These are phyloP conservation scores for Aristolochia contorta DNA, from an alignment of 164 flowering plant species.

Conservation along the genomic window DNA sequence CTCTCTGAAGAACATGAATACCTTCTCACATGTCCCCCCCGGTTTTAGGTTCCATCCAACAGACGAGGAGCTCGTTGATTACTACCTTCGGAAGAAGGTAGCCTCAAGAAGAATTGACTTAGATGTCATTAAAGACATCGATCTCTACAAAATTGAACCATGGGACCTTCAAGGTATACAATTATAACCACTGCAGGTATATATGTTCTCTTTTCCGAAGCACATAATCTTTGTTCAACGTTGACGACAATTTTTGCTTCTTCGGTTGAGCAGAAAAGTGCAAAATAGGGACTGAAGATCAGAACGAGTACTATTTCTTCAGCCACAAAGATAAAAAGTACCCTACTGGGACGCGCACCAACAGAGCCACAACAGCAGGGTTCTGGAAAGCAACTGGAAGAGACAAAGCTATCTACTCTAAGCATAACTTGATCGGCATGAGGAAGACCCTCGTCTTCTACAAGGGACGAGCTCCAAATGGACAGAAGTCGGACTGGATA, in stretches of 20 bases:
- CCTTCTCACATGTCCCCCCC: slow-evolving; percentile 85
- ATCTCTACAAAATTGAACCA: slow-evolving; percentile 93
- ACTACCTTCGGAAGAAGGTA: slow-evolving; percentile 77
- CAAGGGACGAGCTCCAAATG: slow-evolving; percentile 93
- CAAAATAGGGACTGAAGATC: slow-evolving; percentile 76
- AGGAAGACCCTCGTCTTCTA: slow-evolving; percentile 89
- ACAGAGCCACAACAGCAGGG: slow-evolving; percentile 90
- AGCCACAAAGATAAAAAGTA: slow-evolving; percentile 99
- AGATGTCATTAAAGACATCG: slow-evolving; percentile 87
- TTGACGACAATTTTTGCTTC: neutral
- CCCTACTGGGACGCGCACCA: slow-evolving; percentile 95
- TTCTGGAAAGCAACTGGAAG: slow-evolving; percentile 99
- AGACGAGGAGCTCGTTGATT: slow-evolving; percentile 94
- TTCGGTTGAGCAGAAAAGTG: slow-evolving; percentile 49
- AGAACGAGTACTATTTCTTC: slow-evolving; percentile 86
- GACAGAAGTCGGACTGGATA: slow-evolving; percentile 92
- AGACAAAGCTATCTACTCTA: slow-evolving; percentile 78
- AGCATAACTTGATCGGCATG: slow-evolving; percentile 77
- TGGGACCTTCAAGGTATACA: slow-evolving; percentile 94
- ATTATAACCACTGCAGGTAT: neutral
- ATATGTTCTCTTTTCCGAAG: too few relatives aligned
- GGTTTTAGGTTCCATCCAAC: slow-evolving; percentile 95
- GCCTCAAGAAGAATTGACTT: slow-evolving; percentile 72
- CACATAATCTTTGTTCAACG: neutral
- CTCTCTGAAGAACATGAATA: slow-evolving; percentile 25